Base-by-base conservation (phyloP, 176 grass and related monocot species). In the Aechmea fasciata region DNA sequence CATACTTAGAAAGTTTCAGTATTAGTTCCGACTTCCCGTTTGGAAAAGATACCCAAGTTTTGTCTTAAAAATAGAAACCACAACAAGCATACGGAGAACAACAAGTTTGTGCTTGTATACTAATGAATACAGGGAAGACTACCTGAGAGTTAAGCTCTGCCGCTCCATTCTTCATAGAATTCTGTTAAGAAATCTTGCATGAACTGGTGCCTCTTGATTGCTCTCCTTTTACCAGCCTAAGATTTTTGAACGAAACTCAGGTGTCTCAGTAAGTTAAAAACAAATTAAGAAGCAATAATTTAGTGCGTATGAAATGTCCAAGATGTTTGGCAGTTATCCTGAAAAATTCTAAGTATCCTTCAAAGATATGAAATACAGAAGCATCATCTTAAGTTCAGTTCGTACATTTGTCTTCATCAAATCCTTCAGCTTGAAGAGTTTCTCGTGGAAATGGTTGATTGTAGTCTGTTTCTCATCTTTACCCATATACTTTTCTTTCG, bases 331-430 rank as follows among this genome's bases (percentile, higher is more conserved):
- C n/a, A 59, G 14, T 59, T 1, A 17, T 59, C 54, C 5, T 59
- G 14, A 10, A 9, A 19, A 19, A 17, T 59, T 59, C n/a, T 20
- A 17, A 59, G 14, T 59, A 59, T 59, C 7, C 5, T 19, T 14
- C 15, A 9, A 59, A 59, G 9, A 59, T 59, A 20, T 59, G 19
- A 59, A 59, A 1, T 59, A 10, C 54, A 17, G n/a, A 7, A 17
- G 10, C 14, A 59, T 8, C n/a, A 59, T 59, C 13, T 28, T 25
- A 10, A 52, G 2, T 10, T 73, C 70, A 79, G 15, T 53, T 50
- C n/a, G 55, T 90, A 99, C 89, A 84, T 93, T 81, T 67, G 94
- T 99, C 53, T 93, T 99, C 94, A 99, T 93, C 84, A 93, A 82
- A 64, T 78, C 89, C 82, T 88, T 99, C 62, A 99, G 77, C 74